Evolutionary conservation across 1,284 basidiomycete species (phyloP), one percentile per base, ranked within the genome.

Genomic region (Puccinia sorghi): DNA sequence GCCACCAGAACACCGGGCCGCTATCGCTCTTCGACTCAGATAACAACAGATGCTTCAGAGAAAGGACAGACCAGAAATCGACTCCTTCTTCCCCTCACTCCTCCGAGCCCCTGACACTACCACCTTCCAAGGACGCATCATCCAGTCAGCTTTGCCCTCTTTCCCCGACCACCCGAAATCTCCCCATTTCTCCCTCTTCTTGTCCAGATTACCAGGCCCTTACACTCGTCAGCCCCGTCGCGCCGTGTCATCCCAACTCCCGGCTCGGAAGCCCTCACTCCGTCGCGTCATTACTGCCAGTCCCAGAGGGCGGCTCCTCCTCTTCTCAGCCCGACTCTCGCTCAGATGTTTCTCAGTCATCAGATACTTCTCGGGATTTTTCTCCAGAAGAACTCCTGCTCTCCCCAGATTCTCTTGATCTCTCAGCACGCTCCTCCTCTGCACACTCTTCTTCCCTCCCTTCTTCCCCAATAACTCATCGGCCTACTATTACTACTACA

Each of bases 11-110:
- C 39, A 17, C 22, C 41, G n/a, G n/a, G n/a, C 22, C 41, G n/a
- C 32, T 46, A n/a, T 41, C 12, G n/a, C 61, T 8, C 12, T 8
- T 46, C 37, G 32, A 46, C 9, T 11, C 22, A 7, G 41, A 64
- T 3, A 46, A 64, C 41, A 43, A 64, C n/a, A 64, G 61, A 46
- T 46, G 41, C 41, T 64, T 46, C 41, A n/a, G 61, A 46, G 61
- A 64, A 64, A 46, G 61, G 61, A 64, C 61, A 3, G 61, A 64
- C 22, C 43, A 32, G 61, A 64, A 32, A 39, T 41, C 61, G 6
- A n/a, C 32, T 4, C 32, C 41, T 3, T 17, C 46, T 64, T 46
- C 41, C 5, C 61, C 61, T 64, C 61, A 4, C n/a, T 32, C 20
- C 22, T 20, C n/a, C 15, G 43, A 39, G 8, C 41, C 41, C 12